Base-by-base conservation (phyloP, 2,329 filamentous ascomycete species). In the Aspergillus eucalypticola region DNA sequence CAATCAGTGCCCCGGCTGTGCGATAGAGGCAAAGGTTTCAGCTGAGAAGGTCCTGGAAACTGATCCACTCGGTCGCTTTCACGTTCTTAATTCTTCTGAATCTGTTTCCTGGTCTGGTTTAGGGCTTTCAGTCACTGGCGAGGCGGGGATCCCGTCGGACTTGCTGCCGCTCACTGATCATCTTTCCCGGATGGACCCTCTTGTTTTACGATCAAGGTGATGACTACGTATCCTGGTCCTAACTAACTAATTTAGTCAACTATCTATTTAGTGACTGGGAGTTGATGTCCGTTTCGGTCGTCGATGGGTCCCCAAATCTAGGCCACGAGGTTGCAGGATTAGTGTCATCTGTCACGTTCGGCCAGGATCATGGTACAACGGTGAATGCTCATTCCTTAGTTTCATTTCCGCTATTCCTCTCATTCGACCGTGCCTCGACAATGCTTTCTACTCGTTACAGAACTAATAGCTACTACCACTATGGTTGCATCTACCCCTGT, bases 21-120 rank as follows among this genome's bases (percentile, higher is more conserved):
- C 48, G 29, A 42, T 48, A 19, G 49, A 39, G 53, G 60, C 52
- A 52, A 56, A 35, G 35, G 46, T 53, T 61, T 61, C 60, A 61
- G 60, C 60, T 61, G 60, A 59, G 60, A 48, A 46, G n/a, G 54
- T 53, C n/a, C 44, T n/a, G 11, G 52, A 35, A 51, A 38, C 13
- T 19, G 32, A 58, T 44, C 23, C 23, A 27, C 38, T 19, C 21
- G 21, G 32, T 35, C 32, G 29, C 21, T n/a, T 7, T 23, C 11
- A 17, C 19, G 11, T 41, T 27, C 19, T 53, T 53, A 10, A 44
- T 44, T 21, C 11, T 35, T 35, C 32, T 35, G 4, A 11, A 35
- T 13, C 32, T 35, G 32, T 35, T 35, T 35, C 32, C 32, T 35
- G 5, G 27, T 29, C 27, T 29, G 27, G 27, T 5, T 35, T 3